These are phyloP conservation scores for Beauveria pseudobassiana DNA, from an alignment of 2,329 filamentous ascomycete genomes.

Conservation along the genomic window DNA sequence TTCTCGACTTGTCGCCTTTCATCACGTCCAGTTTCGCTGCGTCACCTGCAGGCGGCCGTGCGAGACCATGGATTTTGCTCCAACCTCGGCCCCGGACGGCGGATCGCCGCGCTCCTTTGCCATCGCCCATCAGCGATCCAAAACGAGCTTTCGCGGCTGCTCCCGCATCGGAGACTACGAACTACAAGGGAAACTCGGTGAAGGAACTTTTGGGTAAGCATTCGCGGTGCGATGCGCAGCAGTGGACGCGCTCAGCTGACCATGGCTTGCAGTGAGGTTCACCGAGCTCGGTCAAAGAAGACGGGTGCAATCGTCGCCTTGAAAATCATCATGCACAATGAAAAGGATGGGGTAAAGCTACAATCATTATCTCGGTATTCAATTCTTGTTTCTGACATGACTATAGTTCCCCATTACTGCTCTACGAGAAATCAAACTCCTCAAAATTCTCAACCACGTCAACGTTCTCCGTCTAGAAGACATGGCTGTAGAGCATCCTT, in stretches of 20 bases:
- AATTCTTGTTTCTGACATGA: conserved; percentile 14
- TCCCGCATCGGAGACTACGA: conserved; percentile 77
- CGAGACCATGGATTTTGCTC: conserved; percentile 23
- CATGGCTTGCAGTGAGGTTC: conserved; percentile 60
- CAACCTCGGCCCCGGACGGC: conserved; percentile 28
- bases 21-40: background rate
- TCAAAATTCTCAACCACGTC: conserved; percentile 87
- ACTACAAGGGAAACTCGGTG: conserved; percentile 74
- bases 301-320: conserved; percentile 73
- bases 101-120: conserved; percentile 50
- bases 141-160: conserved; percentile 69
- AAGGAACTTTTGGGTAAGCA: conserved; percentile 84
- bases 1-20: background rate
- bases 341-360: conserved; percentile 75
- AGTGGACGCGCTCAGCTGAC: conserved; percentile 13
- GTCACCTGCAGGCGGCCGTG: background rate
- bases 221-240: background rate
- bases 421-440: conserved; percentile 90
- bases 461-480: conserved; percentile 86
- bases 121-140: conserved; percentile 45
- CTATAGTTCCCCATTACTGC: conserved; percentile 89
- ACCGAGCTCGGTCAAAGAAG: conserved; percentile 73
- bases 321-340: conserved; percentile 99
- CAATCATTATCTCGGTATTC: background rate
- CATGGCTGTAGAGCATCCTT: conserved; percentile 83